A percentile compares a stretch with the other conserved stretches of the same genome.
Conservation (phyloP, 441 rosid species). For the Macaranga tanarius region DNA sequence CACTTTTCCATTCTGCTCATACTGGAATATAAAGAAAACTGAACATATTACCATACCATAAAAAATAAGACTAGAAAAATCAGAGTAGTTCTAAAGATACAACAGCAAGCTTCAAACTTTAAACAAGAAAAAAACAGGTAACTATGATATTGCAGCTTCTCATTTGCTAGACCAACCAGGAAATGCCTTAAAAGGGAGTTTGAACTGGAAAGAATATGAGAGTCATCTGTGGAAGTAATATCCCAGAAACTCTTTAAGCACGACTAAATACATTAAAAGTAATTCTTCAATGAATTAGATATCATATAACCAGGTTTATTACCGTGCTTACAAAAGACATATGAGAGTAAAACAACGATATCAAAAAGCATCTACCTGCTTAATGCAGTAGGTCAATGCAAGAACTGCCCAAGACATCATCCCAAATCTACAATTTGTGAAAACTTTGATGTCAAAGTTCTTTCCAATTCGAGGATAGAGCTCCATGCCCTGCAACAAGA, state of each 20-base stretch:
- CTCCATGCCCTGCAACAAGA: conserved; percentile 85
- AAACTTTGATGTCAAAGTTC: conserved; percentile 93
- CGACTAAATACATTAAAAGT: neutral
- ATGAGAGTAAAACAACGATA: neutral
- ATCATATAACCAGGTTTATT: conserved; percentile 2
- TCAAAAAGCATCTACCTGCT: conserved; percentile 59
- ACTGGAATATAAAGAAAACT: conserved; percentile 46
- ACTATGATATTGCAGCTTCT: neutral
- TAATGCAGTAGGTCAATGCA: conserved; percentile 92
- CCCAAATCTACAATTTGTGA: conserved; percentile 98
- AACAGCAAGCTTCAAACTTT: conserved; percentile 6
- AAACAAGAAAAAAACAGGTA: neutral
- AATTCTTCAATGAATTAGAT: neutral
- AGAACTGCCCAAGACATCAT: conserved; percentile 99
- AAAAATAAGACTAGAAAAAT: conserved; percentile 14
- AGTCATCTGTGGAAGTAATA: neutral
- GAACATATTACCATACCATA: neutral
- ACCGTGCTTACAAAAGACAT: neutral
- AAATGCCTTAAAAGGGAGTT: neutral
- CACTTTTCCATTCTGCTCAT: conserved; percentile 74
- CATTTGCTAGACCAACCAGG: neutral
- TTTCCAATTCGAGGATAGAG: conserved; percentile 95
- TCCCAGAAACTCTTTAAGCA: neutral
- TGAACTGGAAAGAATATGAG: neutral
- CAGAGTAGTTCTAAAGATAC: neutral